phyloP scores from a whole-genome alignment of 176 grass and related monocot species.

The Thinopyrum elongatum region DNA sequence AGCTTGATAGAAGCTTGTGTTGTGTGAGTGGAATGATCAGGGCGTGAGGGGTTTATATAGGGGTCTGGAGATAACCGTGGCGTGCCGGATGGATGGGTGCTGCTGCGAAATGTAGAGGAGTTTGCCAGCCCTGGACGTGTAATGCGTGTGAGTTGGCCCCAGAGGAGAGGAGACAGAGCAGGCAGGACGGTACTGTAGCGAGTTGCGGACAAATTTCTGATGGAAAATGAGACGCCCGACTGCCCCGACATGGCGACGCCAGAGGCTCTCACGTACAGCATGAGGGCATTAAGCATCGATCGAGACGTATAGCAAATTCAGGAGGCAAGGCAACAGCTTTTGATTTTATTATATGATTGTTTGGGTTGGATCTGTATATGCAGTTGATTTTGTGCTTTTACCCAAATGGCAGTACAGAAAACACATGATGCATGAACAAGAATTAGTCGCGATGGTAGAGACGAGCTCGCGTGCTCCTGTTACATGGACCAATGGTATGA shows the following conservation, averaged over 20 bases:
- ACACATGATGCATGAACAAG: too few relatives aligned
- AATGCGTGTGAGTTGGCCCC: slow-evolving; percentile 58
- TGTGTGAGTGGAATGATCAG: slow-evolving; percentile 16
- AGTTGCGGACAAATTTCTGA: background rate
- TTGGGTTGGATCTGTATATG: too few relatives aligned
- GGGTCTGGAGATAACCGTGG: background rate
- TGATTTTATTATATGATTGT: too few relatives aligned
- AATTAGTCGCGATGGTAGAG: slow-evolving; percentile 1
- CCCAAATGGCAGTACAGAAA: too few relatives aligned
- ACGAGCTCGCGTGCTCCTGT: too few relatives aligned
- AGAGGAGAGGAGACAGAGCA: slow-evolving; percentile 15
- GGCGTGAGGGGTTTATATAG: slow-evolving; percentile 59
- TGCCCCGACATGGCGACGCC: background rate
- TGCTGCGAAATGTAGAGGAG: background rate
- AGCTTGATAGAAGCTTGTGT: background rate
- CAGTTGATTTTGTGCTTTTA: background rate
- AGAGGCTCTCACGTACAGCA: background rate
- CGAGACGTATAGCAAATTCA: background rate
- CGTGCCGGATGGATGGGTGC: slow-evolving; percentile 9
- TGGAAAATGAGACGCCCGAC: background rate
- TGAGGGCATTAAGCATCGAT: background rate
- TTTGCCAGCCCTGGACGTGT: background rate
- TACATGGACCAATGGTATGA: too few relatives aligned
- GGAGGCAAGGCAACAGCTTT: background rate
- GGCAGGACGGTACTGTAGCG: background rate